Percentiles rank a stretch among this genome's conserved stretches.
Conservation (phyloP, 192 early-diverging fungal species). For the Gryganskiella cystojenkinii region DNA sequence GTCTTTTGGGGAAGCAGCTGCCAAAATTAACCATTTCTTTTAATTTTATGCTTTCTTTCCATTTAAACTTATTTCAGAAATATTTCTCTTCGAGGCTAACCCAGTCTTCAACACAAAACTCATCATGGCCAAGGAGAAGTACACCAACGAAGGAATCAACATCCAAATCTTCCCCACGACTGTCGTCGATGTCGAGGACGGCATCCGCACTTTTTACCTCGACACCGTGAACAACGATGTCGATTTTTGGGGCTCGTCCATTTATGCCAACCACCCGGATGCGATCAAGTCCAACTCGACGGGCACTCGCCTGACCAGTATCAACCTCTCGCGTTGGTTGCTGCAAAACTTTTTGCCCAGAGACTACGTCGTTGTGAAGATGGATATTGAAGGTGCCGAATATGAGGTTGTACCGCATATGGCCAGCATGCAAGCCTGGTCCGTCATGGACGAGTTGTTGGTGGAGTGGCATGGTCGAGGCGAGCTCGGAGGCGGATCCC, state of each 20-base stretch:
- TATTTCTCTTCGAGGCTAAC: slow-evolving; percentile 18
- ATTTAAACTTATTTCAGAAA: neutral
- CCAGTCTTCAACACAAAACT: slow-evolving; percentile 10
- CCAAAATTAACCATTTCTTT: no score
- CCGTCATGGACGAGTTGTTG: slow-evolving; percentile 14
- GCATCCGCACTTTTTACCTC: slow-evolving; percentile 9
- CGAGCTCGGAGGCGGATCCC: neutral
- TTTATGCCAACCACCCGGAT: slow-evolving; percentile 9
- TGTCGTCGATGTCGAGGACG: slow-evolving; percentile 10
- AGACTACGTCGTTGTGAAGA: slow-evolving; percentile 28
- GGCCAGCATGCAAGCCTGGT: slow-evolving; percentile 16
- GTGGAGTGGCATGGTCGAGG: slow-evolving; percentile 10
- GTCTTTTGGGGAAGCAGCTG: no score
- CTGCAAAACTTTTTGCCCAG: slow-evolving; percentile 4
- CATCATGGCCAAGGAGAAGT: slow-evolving; percentile 7
- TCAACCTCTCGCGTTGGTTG: slow-evolving; percentile 14
- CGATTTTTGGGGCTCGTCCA: slow-evolving; percentile 10
- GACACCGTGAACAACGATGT: slow-evolving; percentile 3
- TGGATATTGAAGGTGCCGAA: slow-evolving; percentile 18
- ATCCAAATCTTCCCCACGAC: slow-evolving; percentile 20
- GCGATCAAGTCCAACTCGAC: neutral
- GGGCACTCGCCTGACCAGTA: neutral
- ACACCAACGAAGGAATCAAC: slow-evolving; percentile 5
- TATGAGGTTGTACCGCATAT: slow-evolving; percentile 26
- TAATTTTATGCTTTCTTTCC: no score